phyloP scores from a whole-genome alignment of 163 green algal species.

The Trebouxiophyceae sp. region DNA sequence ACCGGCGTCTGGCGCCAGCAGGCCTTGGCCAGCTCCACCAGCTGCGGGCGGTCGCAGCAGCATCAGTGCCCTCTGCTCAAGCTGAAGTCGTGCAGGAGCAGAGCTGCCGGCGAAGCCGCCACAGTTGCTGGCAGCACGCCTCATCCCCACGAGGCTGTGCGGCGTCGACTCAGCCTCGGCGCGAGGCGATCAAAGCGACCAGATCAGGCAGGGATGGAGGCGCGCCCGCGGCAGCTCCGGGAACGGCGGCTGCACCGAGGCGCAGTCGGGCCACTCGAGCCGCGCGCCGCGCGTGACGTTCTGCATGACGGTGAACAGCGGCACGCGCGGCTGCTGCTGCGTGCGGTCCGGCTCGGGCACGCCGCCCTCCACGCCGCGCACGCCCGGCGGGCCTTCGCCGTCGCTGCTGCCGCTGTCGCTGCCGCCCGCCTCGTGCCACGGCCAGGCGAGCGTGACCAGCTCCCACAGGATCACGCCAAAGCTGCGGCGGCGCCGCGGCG shows the following conservation, averaged over 20 bases:
- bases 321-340: too few relatives aligned
- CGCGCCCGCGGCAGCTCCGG: conserved; percentile 24
- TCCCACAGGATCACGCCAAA: conserved; percentile 93
- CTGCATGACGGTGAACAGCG: conserved; percentile 31
- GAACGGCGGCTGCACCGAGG: conserved; percentile 16
- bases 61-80: too few relatives aligned
- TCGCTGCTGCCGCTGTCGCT: background rate
- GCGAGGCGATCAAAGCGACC: too few relatives aligned
- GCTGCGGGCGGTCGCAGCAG: too few relatives aligned
- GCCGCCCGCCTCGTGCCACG: conserved; percentile 14
- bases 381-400: conserved; percentile 2
- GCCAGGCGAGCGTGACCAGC: conserved; percentile 28
- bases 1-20: conserved; percentile 35
- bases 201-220: too few relatives aligned
- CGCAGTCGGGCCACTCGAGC: conserved; percentile 10
- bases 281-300: conserved; percentile 27
- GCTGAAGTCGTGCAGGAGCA: too few relatives aligned
- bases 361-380: conserved; percentile 9
- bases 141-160: too few relatives aligned
- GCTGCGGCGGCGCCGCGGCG: conserved; percentile 6
- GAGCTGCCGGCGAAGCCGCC: too few relatives aligned
- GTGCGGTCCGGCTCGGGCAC: too few relatives aligned
- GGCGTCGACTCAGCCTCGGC: too few relatives aligned
- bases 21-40: conserved; percentile 15
- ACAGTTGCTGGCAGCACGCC: too few relatives aligned